Evolutionary conservation across 352 stramenopile genomes (phyloP), one percentile per base, ranked within the genome.

Genomic region (Phytophthora kernoviae): DNA sequence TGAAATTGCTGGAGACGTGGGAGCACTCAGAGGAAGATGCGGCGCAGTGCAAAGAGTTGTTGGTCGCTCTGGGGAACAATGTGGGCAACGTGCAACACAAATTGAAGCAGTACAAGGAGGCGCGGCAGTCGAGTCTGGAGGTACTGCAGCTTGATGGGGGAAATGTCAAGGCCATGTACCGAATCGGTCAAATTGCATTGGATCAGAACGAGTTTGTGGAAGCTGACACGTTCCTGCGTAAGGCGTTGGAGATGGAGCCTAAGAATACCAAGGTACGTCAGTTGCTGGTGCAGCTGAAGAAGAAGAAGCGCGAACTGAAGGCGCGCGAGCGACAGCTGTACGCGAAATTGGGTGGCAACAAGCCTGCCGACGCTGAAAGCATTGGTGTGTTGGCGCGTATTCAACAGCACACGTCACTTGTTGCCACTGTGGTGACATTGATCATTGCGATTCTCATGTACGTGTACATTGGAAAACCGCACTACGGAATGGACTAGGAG

Each of bases 101-200:
- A 32, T 62, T 92, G 10, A 68, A 80, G 58, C 79, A 94, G 68
- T 78, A 66, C 60, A 91, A 88, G 58, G 85, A 92, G 55, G 82
- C 85, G 20, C 75, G 76, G 14, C 73, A 92, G 68, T 92, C 82
- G 17, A 90, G 81, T 54, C 72, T 89, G 30, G 85, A 94, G 50
- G 85, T 94, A 44, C 66, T 92, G 40, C 81, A 92, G 65, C 58
- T 94, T 9, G 85, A 94, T 57, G 43, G 54, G 1, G 73, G 59
- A 30, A 94, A 94, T 56, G 63, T 91, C 49, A 94, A 94, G 67
- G 85, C 85, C 52, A 84, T 92, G 65, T 92, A 91, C 49, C 82
- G 82, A 5, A 54, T 94, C 10, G 79, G 69, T 4, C 82, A 88
- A 53, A 85, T 94, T 44, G 71, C 79, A 9, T 57, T 92, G 46